A percentile compares a stretch with the other conserved stretches of the same genome.
Conservation (phyloP, 176 grass and related monocot genomes). For the Aegilops umbellulata region DNA sequence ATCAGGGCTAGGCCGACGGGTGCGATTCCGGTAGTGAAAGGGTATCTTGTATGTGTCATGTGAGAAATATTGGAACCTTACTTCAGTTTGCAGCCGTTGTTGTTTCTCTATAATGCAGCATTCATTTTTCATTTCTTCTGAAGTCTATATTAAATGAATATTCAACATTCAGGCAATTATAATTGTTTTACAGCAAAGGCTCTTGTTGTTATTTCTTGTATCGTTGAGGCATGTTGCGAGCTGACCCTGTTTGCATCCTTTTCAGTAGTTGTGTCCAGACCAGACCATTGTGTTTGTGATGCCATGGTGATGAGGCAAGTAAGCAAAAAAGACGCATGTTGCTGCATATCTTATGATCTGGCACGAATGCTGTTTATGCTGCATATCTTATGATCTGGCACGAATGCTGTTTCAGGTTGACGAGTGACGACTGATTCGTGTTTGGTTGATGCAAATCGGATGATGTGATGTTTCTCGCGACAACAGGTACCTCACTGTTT, state of each 20-base stretch:
- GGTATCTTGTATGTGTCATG: not conserved
- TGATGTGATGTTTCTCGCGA: not conserved
- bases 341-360: not conserved
- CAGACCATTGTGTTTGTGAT: not conserved
- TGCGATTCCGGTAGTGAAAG: no score
- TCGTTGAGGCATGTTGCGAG: not conserved
- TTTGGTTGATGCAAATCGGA: not conserved
- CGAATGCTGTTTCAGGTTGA: not conserved
- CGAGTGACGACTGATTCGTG: not conserved
- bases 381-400: not conserved
- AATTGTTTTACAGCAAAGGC: not conserved
- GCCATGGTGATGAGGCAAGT: not conserved
- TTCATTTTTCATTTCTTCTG: not conserved
- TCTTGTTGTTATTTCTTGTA: not conserved
- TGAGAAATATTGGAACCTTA: not conserved
- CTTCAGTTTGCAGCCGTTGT: not conserved
- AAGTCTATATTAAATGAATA: not conserved
- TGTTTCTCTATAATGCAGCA: not conserved
- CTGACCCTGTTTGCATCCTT: not conserved
- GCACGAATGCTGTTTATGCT: not conserved
- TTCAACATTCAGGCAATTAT: not conserved
- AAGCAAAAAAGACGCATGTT: not conserved
- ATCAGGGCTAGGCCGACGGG: no score
- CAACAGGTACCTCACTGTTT: not conserved
- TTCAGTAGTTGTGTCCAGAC: not conserved